Evolutionary conservation across 2,329 filamentous ascomycete genomes (phyloP).

Genomic region (Reticulascus tulasneorum): DNA sequence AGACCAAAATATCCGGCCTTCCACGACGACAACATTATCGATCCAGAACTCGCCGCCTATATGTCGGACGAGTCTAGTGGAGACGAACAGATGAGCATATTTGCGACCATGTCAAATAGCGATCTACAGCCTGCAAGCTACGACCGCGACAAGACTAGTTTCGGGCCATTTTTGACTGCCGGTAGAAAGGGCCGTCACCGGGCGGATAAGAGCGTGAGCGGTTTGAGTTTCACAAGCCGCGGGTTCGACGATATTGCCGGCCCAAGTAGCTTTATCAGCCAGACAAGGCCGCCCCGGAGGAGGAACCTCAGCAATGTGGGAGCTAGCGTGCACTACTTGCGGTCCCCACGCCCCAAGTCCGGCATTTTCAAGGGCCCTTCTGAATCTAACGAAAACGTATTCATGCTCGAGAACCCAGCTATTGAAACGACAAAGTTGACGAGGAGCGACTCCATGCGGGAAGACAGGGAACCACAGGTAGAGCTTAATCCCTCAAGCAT

Average conservation of each 20-base stretch:
- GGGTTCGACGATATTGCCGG: conserved; percentile 63
- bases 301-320: conserved; percentile 84
- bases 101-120: conserved; percentile 67
- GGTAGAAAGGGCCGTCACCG: conserved; percentile 73
- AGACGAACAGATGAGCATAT: conserved; percentile 85
- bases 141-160: conserved; percentile 70
- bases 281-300: conserved; percentile 60
- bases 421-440: conserved; percentile 50
- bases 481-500: conserved; percentile 86
- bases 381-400: conserved; percentile 47
- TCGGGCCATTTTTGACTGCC: conserved; percentile 68
- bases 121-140: conserved; percentile 61
- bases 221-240: conserved; percentile 64
- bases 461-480: conserved; percentile 67
- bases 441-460: conserved; percentile 80
- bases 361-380: conserved; percentile 54
- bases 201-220: conserved; percentile 72
- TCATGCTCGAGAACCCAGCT: conserved; percentile 41
- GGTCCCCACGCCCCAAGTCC: conserved; percentile 66
- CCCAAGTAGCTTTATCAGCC: conserved; percentile 53
- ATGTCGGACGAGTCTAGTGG: conserved; percentile 95
- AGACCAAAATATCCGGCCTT: conserved; percentile 79
- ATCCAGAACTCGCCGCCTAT: conserved; percentile 90
- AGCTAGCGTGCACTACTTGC: conserved; percentile 60
- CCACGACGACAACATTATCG: conserved; percentile 97